Evolutionary conservation across 345 rosid genomes (phyloP), one percentile per base, ranked within the genome.

Genomic region (Pugionium cornutum): DNA sequence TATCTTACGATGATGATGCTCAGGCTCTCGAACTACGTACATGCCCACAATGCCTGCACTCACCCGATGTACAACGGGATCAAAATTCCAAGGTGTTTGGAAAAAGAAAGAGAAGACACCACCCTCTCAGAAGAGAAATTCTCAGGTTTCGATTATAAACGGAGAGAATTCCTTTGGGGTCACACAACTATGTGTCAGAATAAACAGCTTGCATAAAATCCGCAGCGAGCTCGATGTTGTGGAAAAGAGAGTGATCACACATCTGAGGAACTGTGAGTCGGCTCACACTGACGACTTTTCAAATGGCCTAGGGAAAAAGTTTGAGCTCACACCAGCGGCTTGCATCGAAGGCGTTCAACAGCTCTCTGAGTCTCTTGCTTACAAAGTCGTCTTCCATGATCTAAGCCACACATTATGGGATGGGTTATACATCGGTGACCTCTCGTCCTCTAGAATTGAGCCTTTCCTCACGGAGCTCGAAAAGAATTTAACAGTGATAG

Each of bases 11-110:
- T 79, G 58, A 44, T 68, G 52, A 34, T 64, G 25, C 30, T 68
- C 75, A 94, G 99, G 99, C 58, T 80, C 92, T 25, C 77, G 85
- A 66, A 84, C 72, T 63, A 83, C 87, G n/a, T 94, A 80, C 58
- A 60, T 88, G 68, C 99, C 96, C 29, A 85, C 96, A 29, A 83
- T 94, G 97, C 99, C 95, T 58, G 97, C 97, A 56, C 79, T 88
- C 64, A 88, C 97, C 34, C 81, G 99, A 73, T 90, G 95, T 74
- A 81, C 81, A 5, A 76, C 76, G 0, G 99, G 65, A 50, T 88
- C 97, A 44, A 94, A 90, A 75, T 89, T 92, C 66, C 97, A 87
- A 82, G 86, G 89, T 65, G 86, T 84, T 8, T 91, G 92, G 86
- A 94, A 85, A 83, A 94, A 88, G 84, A 94, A 91, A 82, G 97